Evolutionary conservation across 371 early-diverging fungal species (phyloP), one percentile per base, ranked within the genome.

Genomic region (Nosema granulosis): DNA sequence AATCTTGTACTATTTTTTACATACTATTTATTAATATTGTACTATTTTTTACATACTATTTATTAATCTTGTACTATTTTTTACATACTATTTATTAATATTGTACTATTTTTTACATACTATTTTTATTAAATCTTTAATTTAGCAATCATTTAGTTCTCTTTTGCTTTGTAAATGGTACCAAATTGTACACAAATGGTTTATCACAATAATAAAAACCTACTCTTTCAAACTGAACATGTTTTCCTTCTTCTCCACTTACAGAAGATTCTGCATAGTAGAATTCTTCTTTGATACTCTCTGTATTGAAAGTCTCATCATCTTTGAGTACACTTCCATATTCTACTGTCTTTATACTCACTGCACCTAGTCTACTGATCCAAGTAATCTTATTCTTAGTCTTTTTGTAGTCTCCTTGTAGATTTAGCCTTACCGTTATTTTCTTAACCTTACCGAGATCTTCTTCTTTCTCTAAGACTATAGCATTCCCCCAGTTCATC

Each of bases 341-440:
- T 88, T 74, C 89, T 82, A 62, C 87, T 85, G 13, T 89, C 84
- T 77, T 84, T 76, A 68, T 82, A 67, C 18, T 88, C 85, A 29
- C 87, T 3, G 63, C 22, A 11, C 80, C 66, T 16, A 70, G 74
- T 59, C 82, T 80, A 6, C 88, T 83, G 71, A 98, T 88, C 98
- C 98, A 99, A 0, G 97, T 94, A 68, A 98, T 85, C 90, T 97
- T 97, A 89, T 94, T 93, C 88, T 94, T 94, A 73, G 97, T 97
- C 86, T 91, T 90, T 85, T 95, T 97, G 82, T 93, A 93, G 83
- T 97, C 95, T 76, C 96, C 97, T 43, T 89, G 91, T 77, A 94
- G 88, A 81, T 97, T 89, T 65, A 95, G 87, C 65, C 88, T 88
- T 12, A 88, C 38, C 0, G 80, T 82, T 31, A 86, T 83, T 68